Conservation (phyloP, 345 rosid species). For the Capsella bursapastoris region DNA sequence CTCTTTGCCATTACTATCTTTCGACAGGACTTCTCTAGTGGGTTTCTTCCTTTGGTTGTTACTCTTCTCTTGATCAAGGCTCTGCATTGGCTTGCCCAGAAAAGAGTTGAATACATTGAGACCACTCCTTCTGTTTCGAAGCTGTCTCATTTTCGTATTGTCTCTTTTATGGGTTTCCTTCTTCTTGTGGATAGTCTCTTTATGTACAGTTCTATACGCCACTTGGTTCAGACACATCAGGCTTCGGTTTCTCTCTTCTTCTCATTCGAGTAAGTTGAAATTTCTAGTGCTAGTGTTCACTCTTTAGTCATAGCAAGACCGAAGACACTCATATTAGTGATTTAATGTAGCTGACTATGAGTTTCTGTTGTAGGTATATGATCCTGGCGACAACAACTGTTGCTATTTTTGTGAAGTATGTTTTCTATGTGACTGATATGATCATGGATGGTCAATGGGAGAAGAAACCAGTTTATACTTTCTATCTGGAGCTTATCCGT, state of each 20-base stretch:
- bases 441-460: constrained; percentile 99
- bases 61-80: constrained; percentile 79
- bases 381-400: constrained; percentile 91
- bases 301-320: background rate
- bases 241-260: constrained; percentile 94
- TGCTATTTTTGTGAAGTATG: constrained; percentile 84
- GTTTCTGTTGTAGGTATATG: constrained; percentile 72
- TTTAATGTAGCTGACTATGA: constrained; percentile 17
- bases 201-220: constrained; percentile 69
- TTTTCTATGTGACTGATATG: constrained; percentile 93
- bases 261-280: constrained; percentile 79
- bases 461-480: constrained; percentile 87
- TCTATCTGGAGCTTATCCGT: constrained; percentile 92
- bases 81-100: constrained; percentile 96
- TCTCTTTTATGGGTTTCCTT: constrained; percentile 85
- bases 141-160: constrained; percentile 73
- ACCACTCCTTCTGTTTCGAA: constrained; percentile 82
- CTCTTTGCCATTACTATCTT: constrained; percentile 95
- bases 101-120: constrained; percentile 95
- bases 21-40: constrained; percentile 86
- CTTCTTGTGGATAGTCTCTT: constrained; percentile 74
- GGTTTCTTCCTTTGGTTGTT: constrained; percentile 86
- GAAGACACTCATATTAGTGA: background rate
- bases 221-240: constrained; percentile 66
- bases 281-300: background rate